phyloP scores from a whole-genome alignment of 352 stramenopile species.

The Globisporangium splendens region DNA sequence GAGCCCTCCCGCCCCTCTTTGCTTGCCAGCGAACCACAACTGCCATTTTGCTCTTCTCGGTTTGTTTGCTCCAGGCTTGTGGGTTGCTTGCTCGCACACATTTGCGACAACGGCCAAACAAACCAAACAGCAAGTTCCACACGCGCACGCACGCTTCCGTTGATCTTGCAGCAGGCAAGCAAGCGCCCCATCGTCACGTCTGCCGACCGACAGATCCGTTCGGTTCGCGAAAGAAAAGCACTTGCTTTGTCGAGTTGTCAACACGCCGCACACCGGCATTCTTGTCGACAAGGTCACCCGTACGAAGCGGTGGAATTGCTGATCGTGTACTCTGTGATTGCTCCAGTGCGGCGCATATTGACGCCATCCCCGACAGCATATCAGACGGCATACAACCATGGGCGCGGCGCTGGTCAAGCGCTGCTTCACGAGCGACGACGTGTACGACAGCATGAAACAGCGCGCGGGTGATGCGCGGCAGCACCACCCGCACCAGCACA shows the following conservation, averaged over 20 bases:
- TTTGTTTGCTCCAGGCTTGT: background rate
- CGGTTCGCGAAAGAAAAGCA: background rate
- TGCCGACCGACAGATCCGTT: background rate
- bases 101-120: constrained; percentile 1
- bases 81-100: too few relatives aligned
- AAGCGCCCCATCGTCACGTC: background rate
- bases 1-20: background rate
- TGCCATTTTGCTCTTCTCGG: too few relatives aligned
- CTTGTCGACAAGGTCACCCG: too few relatives aligned
- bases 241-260: background rate
- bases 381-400: constrained; percentile 19
- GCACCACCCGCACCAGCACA: background rate
- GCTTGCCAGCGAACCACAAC: too few relatives aligned
- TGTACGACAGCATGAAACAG: background rate
- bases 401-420: constrained; percentile 33
- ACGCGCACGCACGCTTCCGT: constrained; percentile 2
- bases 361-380: background rate
- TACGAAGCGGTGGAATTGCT: too few relatives aligned
- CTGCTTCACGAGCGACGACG: constrained; percentile 23
- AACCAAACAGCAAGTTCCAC: background rate
- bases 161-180: background rate
- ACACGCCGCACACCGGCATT: too few relatives aligned
- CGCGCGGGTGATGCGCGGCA: too few relatives aligned
- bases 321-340: too few relatives aligned
- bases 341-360: background rate